Evolutionary conservation across 805 yeast genomes (phyloP).

Genomic region (Ogataea philodendri): DNA sequence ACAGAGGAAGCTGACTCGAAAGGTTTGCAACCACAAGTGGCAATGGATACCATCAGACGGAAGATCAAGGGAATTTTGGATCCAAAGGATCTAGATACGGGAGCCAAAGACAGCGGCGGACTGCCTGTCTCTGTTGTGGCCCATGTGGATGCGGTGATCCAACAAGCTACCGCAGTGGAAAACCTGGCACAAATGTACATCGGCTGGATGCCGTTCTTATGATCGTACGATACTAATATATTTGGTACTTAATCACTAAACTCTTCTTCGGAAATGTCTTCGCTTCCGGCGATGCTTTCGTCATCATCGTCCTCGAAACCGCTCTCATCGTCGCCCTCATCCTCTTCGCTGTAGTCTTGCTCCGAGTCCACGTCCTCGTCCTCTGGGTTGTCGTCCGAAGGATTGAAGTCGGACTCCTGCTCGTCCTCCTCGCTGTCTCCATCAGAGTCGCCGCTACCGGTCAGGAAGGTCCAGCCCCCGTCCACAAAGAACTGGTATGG

Average conservation of each 20-base stretch:
- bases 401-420: conserved; percentile 62
- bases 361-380: conserved; percentile 46
- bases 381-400: conserved; percentile 57
- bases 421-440: conserved; percentile 67
- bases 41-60: conserved; percentile 67
- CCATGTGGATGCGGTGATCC: conserved; percentile 85
- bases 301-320: conserved; percentile 28
- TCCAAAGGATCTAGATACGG: conserved; percentile 48
- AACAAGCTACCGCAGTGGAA: conserved; percentile 71
- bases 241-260: conserved; percentile 27
- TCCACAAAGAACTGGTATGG: conserved; percentile 91
- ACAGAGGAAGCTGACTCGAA: conserved; percentile 20
- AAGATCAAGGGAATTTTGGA: conserved; percentile 83
- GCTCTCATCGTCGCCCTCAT: conserved; percentile 23
- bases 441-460: conserved; percentile 81
- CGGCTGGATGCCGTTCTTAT: conserved; percentile 87
- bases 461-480: conserved; percentile 96
- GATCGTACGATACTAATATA: conserved; percentile 12
- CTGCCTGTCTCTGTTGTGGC: conserved; percentile 88
- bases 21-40: conserved; percentile 55
- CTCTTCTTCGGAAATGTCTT: conserved; percentile 31
- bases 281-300: conserved; percentile 29
- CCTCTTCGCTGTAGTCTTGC: conserved; percentile 29
- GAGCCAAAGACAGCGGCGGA: conserved; percentile 44
- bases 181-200: conserved; percentile 83